Base-by-base conservation (phyloP, 768 basidiomycete species). In the Boletus huronensis region DNA sequence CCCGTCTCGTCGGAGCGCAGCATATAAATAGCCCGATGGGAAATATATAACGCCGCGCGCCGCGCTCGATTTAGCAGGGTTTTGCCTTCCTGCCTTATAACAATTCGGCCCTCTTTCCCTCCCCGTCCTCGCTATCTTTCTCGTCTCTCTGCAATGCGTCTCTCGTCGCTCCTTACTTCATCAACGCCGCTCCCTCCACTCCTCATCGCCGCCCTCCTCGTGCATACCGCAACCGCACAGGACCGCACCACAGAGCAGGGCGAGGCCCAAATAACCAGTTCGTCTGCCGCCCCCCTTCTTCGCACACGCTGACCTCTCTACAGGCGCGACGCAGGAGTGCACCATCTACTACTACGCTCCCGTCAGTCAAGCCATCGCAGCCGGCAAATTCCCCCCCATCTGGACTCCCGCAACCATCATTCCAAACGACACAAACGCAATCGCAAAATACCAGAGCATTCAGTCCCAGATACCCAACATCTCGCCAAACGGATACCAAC, bases 331-430 rank as follows among this genome's bases (percentile, higher is more conserved):
- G 38, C 26, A 42, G 35, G 79, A 80, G 56, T 83, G 82, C 57
- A 58, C 71, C 3, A 59, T 71, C 0, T 82, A 83, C 63, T 62
- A 61, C 50, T 76, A 80, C 50, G 54, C 72, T 4, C 74, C 73
- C 1, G 69, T 77, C 3, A 34, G 64, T 0, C 53, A 67, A 6
- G 67, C 71, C 2, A 17, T 74, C 7, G 31, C 70, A 0, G 48
- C 73, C 3, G 48, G 66, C 0, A 59, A 72, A 1, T 82, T 81
- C 62, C 82, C 82, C 3, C 7, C 71, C 6, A 63, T 76, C 23
- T 81, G 80, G 79, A 58, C 70, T n/a, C 59, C 68, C 0, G 80
- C 80, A 3, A 62, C 59, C 3, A 78, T 83, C 57, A 28, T 82
- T 4, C 29, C 71, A 2, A 70, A 55, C 19, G 82, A 82, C 55